A percentile compares a stretch with the other conserved stretches of the same genome.
Conservation (phyloP, 116 monocot species). For the Trichopus zeylanicus region DNA sequence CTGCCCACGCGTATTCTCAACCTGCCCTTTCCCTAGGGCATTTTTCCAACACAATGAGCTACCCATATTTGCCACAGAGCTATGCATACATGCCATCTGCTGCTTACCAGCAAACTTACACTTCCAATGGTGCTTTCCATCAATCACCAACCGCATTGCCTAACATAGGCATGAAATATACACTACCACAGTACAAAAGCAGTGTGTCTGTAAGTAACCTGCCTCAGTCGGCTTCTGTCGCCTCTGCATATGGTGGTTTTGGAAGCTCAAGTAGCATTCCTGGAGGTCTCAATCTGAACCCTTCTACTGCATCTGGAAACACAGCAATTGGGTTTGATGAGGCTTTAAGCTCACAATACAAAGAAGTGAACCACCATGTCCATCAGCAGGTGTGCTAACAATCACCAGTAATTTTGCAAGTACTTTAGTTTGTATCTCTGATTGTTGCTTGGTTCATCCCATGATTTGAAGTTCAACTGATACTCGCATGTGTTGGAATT, state of each 20-base stretch:
- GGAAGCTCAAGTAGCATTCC: slow-evolving; percentile 49
- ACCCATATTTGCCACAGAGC: slow-evolving; percentile 66
- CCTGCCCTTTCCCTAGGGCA: slow-evolving; percentile 64
- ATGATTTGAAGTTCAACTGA: too few relatives aligned
- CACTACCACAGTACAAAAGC: slow-evolving; percentile 81
- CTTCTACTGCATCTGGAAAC: slow-evolving; percentile 32
- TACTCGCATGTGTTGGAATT: too few relatives aligned
- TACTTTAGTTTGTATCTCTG: too few relatives aligned
- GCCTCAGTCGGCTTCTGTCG: slow-evolving; percentile 51
- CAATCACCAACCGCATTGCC: slow-evolving; percentile 54
- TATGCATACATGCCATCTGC: slow-evolving; percentile 72
- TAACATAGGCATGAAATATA: too few relatives aligned
- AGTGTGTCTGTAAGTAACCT: slow-evolving; percentile 41
- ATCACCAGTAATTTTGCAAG: neutral
- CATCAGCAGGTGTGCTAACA: slow-evolving; percentile 18
- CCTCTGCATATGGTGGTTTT: slow-evolving; percentile 61
- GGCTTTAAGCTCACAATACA: slow-evolving; percentile 56
- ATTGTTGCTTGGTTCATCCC: too few relatives aligned
- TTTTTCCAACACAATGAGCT: slow-evolving; percentile 78
- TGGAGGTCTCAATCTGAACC: slow-evolving; percentile 55
- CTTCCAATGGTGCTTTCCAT: slow-evolving; percentile 59
- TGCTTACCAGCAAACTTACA: slow-evolving; percentile 70
- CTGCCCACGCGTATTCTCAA: slow-evolving; percentile 67
- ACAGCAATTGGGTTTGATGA: slow-evolving; percentile 56
- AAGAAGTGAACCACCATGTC: slow-evolving; percentile 55